These are phyloP conservation scores for Cladosporium velox DNA, from an alignment of 2,329 filamentous ascomycete species.

Conservation along the genomic window DNA sequence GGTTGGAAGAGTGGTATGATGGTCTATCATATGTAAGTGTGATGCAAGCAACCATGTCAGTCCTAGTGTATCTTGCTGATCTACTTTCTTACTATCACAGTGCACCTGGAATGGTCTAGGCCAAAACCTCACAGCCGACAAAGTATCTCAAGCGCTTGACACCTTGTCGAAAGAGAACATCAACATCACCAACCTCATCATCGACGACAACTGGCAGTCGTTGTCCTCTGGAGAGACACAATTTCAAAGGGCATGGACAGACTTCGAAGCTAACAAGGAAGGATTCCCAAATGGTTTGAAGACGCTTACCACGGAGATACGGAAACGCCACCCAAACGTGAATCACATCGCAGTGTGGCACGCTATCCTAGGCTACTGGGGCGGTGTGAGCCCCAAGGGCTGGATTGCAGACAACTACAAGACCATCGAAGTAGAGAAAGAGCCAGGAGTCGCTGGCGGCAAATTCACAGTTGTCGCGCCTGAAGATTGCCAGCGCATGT, in stretches of 20 bases:
- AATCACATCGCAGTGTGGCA: conserved; percentile 93
- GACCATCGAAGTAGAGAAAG: conserved; percentile 62
- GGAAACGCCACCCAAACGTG: conserved; percentile 67
- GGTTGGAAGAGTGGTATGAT: conserved; percentile 89
- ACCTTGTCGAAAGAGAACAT: conserved; percentile 70
- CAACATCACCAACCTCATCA: conserved; percentile 80
- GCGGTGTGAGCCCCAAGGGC: conserved; percentile 75
- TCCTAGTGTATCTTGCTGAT: neutral
- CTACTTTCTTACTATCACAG: neutral
- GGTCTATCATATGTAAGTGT: conserved; percentile 69
- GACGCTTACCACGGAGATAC: conserved; percentile 68
- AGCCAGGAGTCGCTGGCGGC: conserved; percentile 59
- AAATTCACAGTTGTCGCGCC: conserved; percentile 73
- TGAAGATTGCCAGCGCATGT: conserved; percentile 74
- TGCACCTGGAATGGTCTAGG: conserved; percentile 97
- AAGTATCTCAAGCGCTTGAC: conserved; percentile 74
- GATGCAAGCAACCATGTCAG: neutral
- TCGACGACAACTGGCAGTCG: conserved; percentile 96
- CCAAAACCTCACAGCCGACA: conserved; percentile 76
- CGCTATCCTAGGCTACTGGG: conserved; percentile 86
- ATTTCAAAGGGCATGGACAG: conserved; percentile 64
- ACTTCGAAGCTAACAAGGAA: conserved; percentile 80
- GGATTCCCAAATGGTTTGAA: conserved; percentile 81
- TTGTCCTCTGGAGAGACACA: conserved; percentile 60
- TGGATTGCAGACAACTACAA: conserved; percentile 77